Base-by-base conservation (phyloP, 495 filamentous ascomycete species). In the Astrothelium macrocarpum region DNA sequence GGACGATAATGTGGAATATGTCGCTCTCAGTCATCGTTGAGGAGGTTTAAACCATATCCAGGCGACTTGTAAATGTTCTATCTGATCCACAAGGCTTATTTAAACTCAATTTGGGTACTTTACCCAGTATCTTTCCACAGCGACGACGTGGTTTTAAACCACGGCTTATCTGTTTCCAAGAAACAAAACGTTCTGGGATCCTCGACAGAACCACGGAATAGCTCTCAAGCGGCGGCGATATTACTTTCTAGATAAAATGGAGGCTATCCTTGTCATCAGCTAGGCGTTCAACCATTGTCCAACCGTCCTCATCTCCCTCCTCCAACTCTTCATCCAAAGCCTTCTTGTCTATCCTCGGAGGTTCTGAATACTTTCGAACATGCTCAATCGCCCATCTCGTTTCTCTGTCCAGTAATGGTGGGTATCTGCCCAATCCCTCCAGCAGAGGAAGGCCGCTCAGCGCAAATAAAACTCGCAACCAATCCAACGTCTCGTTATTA, bases 311-410 rank as follows among this genome's bases (percentile, higher is more conserved):
- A 1, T 34, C 64, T 18, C 59, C 58, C 23, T 62, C 63, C 26
- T 64, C 53, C n/a, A 25, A 2, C n/a, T 66, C 45, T 20, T 45
- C 62, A 26, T 61, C 60, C n/a, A 65, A 23, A 1, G 26, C 32
- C 9, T 62, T 29, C 16, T 20, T 31, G 23, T 68, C 63, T 43
- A 62, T 66, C 42, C 72, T 73, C 32, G 68, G 77, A 3, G 74
- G 77, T 67, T 76, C 73, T 32, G 79, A 77, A 66, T 80, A 81
- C 66, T 81, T 81, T 61, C 66, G 73, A 16, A 80, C 25, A 73
- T 81, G 68, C 65, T 80, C 76, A 53, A 81, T 69, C 1, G 79
- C 79, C 78, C 78, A 80, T 25, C 76, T 65, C 58, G 77, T 53
- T 23, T 78, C 74, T 60, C 68, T 64, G 14, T 71, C 73, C 36